Evolutionary conservation across 306 rosid genomes (phyloP).

Genomic region (Prunus armeniaca): DNA sequence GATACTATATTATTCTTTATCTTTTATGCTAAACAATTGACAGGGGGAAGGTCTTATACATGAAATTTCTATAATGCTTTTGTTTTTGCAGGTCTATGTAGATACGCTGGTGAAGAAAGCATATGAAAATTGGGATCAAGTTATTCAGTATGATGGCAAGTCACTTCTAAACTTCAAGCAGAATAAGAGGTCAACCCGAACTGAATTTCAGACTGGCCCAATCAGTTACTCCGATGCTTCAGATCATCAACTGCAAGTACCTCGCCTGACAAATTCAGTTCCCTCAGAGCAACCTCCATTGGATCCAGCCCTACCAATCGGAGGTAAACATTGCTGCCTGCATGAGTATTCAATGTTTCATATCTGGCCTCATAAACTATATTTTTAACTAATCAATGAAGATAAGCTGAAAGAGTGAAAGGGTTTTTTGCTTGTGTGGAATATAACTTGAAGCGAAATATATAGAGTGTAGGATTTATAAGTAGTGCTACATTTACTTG

Average conservation of each 20-base stretch:
- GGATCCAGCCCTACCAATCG: constrained; percentile 50
- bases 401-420: background rate
- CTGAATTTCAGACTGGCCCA: constrained; percentile 49
- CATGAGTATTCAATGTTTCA: background rate
- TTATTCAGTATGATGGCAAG: constrained; percentile 87
- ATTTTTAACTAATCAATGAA: background rate
- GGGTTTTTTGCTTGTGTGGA: background rate
- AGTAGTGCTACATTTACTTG: background rate
- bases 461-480: background rate
- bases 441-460: background rate
- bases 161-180: constrained; percentile 57
- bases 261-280: constrained; percentile 38
- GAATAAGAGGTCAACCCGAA: constrained; percentile 43
- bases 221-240: constrained; percentile 43
- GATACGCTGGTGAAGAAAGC: constrained; percentile 94
- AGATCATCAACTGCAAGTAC: constrained; percentile 52
- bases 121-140: constrained; percentile 91
- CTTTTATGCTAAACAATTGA: constrained; percentile 5
- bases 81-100: constrained; percentile 71
- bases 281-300: constrained; percentile 57
- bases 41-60: constrained; percentile 11
- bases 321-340: constrained; percentile 48
- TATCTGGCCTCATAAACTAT: background rate
- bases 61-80: constrained; percentile 23
- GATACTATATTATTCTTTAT: constrained; percentile 4